Evolutionary conservation across 208 protist genomes (phyloP), one percentile per base, ranked within the genome.

Genomic region (Acanthamoeba sp.): DNA sequence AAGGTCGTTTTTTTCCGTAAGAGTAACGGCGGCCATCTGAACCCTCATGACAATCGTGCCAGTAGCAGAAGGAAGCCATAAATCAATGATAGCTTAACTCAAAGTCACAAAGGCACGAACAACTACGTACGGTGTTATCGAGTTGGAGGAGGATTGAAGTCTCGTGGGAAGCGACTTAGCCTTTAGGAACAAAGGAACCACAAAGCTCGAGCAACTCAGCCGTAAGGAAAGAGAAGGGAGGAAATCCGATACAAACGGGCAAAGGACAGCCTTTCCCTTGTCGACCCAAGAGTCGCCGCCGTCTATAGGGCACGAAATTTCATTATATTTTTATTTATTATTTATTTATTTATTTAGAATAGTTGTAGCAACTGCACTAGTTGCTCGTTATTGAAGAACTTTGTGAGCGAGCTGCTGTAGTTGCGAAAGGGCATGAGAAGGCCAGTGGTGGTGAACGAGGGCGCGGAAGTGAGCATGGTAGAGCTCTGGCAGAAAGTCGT

Each of bases 151-250:
- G n/a, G 69, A 48, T 85, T 85, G 76, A 59, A 85, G 76, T 57
- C 45, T 85, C 76, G 76, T 85, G 18, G 73, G 76, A 57, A 42
- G 36, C 76, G 76, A 85, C 76, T 85, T 85, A 85, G 76, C 76
- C 76, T 85, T 85, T 24, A 10, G 12, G 64, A 73, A 36, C 2
- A 85, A 85, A 85, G 76, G 76, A 57, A 57, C 76, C 76, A 85
- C 76, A 85, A 85, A 85, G 76, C 76, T 85, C 76, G 32, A 57
- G 42, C 76, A 85, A 76, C 76, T n/a, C 40, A 36, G 76, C 34
- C 16, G 69, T 1, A 29, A 48, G 76, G n/a, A 85, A 36, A 27
- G 76, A n/a, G 36, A 50, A 48, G 45, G 76, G 76, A 85, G 38
- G 76, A 57, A 85, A 85, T 24, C 5, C 76, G 45, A 57, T 57